Conservation (phyloP, 2,329 filamentous ascomycete species). For the Pseudogymnoascus sp. region DNA sequence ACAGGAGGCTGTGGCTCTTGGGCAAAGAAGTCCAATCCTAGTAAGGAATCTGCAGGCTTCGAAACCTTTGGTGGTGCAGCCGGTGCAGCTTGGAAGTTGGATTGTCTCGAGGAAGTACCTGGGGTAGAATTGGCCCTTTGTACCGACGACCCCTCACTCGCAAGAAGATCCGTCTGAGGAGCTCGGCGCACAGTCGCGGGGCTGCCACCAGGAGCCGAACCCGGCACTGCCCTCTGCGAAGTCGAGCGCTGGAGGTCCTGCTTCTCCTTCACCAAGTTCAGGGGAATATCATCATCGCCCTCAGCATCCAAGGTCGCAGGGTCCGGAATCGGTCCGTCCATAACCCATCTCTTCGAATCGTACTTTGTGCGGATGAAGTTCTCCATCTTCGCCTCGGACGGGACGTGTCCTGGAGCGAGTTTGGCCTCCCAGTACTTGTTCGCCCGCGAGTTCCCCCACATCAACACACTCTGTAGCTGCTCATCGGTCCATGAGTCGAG, state of each 20-base stretch:
- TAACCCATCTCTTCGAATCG: constrained; percentile 97
- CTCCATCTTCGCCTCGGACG: constrained; percentile 96
- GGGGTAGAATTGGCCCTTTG: constrained; percentile 68
- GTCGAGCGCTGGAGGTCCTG: constrained; percentile 50
- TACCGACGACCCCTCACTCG: constrained; percentile 58
- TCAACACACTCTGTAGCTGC: constrained; percentile 85
- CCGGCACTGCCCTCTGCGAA: constrained; percentile 18
- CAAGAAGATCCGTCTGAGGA: constrained; percentile 72
- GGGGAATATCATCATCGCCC: constrained; percentile 73
- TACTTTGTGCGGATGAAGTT: constrained; percentile 99
- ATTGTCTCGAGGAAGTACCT: constrained; percentile 40
- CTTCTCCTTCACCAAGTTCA: constrained; percentile 59
- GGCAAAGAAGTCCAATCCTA: constrained; percentile 90
- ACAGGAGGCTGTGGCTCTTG: constrained; percentile 57
- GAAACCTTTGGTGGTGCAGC: constrained; percentile 61
- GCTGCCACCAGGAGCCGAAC: constrained; percentile 26
- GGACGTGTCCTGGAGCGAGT: constrained; percentile 80
- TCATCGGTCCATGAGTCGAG: constrained; percentile 98
- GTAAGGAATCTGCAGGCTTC: constrained; percentile 74
- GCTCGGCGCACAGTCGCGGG: constrained; percentile 31
- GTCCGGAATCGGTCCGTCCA: constrained; percentile 92
- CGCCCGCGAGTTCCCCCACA: constrained; percentile 91
- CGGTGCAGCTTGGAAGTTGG: constrained; percentile 54
- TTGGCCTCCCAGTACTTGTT: constrained; percentile 99
- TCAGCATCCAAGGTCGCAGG: constrained; percentile 78